A percentile compares a stretch with the other conserved stretches of the same genome.
These are phyloP conservation scores for Eutypella sp. DNA, from an alignment of 2,329 filamentous ascomycete genomes.

Conservation along the genomic window DNA sequence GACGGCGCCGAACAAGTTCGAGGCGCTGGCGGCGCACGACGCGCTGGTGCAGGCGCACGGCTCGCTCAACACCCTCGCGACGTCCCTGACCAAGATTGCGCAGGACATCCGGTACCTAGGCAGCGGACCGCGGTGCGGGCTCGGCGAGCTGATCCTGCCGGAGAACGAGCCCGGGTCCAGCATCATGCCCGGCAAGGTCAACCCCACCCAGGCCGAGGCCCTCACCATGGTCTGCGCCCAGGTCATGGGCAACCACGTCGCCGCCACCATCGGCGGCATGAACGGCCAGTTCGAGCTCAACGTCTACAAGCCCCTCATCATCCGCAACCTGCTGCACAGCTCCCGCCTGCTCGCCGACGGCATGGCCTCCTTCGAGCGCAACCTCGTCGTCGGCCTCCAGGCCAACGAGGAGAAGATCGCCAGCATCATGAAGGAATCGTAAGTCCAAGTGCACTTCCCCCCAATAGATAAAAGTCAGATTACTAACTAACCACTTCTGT, in stretches of 20 bases:
- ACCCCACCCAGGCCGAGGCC: slow-evolving; percentile 96
- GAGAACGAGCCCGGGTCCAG: slow-evolving; percentile 98
- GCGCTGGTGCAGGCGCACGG: slow-evolving; percentile 92
- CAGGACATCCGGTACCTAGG: slow-evolving; percentile 97
- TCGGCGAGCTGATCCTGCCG: slow-evolving; percentile 86
- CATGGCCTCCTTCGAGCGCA: slow-evolving; percentile 93
- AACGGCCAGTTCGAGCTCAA: slow-evolving; percentile 99
- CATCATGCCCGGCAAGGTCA: slow-evolving; percentile 99
- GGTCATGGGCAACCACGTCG: slow-evolving; percentile 96
- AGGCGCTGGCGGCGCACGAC: slow-evolving; percentile 92
- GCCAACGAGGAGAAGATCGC: slow-evolving; percentile 92
- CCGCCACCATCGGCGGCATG: slow-evolving; percentile 89
- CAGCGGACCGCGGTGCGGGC: slow-evolving; percentile 89
- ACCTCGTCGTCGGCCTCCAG: slow-evolving; percentile 80
- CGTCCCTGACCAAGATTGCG: slow-evolving; percentile 93
- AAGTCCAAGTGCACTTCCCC: slow-evolving; percentile 31
- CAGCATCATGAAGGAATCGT: slow-evolving; percentile 91
- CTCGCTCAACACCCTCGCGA: slow-evolving; percentile 85
- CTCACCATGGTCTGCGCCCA: slow-evolving; percentile 97
- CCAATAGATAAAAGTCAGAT: slow-evolving; percentile 8
- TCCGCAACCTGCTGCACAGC: slow-evolving; percentile 92
- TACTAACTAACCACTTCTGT: slow-evolving; percentile 17
- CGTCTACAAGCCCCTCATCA: slow-evolving; percentile 97
- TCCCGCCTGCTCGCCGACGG: slow-evolving; percentile 81
- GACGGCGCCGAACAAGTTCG: slow-evolving; percentile 98